Evolutionary conservation across 2,329 filamentous ascomycete genomes (phyloP), one percentile per base, ranked within the genome.

Genomic region (Colletotrichum graminicola): DNA sequence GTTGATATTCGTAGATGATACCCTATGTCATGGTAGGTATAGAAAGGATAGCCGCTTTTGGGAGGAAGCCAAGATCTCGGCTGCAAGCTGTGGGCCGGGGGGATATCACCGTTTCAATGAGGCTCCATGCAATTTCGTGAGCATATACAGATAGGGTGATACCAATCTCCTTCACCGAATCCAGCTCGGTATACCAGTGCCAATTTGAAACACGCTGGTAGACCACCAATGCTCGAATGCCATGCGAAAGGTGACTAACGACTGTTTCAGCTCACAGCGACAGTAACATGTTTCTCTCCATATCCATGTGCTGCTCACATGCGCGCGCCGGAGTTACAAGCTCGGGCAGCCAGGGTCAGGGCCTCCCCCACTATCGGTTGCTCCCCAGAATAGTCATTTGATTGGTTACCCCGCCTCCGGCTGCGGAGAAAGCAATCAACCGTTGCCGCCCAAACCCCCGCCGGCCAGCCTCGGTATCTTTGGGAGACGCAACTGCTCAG

Each of bases 321-420:
- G 65, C 66, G 45, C 41, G 64, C 12, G 59, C 62, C 57, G 41
- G 68, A 67, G 49, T 51, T 45, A 26, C 52, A 47, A 12, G 57
- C 34, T 43, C 45, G 29, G 5, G 49, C 39, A 45, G 29, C 66
- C 32, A 39, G 68, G 65, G 54, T 61, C 69, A 47, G 32, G 29
- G 55, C 26, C n/a, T 21, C n/a, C 43, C 66, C 63, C 63, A 32
- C 63, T 62, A 56, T 54, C 56, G 36, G 36, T 49, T 47, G 43
- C 43, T 61, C 59, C 18, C 52, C 21, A 6, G n/a, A 36, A 11
- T 5, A 39, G 11, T 5, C 5, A 39, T 68, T 11, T 69, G 29
- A 72, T 72, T 69, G 65, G 69, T 18, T 29, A 43, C 69, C 69
- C 69, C 69, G 59, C 69, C 66, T 68, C 65, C 69, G 69, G 69